Base-by-base conservation (phyloP, 2,329 filamentous ascomycete genomes). In the Cercospora nicotianae region DNA sequence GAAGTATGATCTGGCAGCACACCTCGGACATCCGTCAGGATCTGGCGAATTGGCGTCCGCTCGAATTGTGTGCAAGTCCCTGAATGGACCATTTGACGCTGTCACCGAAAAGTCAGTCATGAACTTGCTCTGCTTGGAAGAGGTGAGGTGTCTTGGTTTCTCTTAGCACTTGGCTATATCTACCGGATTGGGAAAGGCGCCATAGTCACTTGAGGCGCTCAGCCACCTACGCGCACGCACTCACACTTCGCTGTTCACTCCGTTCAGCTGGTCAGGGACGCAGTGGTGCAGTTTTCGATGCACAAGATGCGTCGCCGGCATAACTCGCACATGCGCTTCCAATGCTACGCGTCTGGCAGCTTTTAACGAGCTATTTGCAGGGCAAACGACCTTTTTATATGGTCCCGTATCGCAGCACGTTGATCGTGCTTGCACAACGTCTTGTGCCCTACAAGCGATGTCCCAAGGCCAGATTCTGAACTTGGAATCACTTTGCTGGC, bases 121-220 rank as follows among this genome's bases (percentile, higher is more conserved):
- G 48, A 16, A 55, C 48, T 28, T 16, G 13, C 23, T 55, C 16
- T 42, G 36, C 36, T 42, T 42, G 36, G 36, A 42, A 55, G 48
- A 55, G 28, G 45, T 55, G 45, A 63, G 60, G 28, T 23, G 42
- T 64, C 65, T 67, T 67, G 65, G 61, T 60, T 48, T 57, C 61
- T 64, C 57, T 67, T 65, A 61, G 66, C 66, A 67, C 66, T 65
- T 65, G 62, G 66, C 66, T 23, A 18, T 55, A 55, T 33, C 45
- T 31, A 45, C 62, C 33, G 42, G 77, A 23, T 81, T 70, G 1
- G 73, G 69, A 16, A 63, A 63, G 61, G 61, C 48, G 61, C 61
- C 31, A 33, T 33, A 51, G 45, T 55, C 45, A 57, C 18, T 53
- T 13, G 69, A 80, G 79, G 67, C 80, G 78, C 79, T 72, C 73